A percentile compares a stretch with the other conserved stretches of the same genome.
Evolutionary conservation across 805 yeast genomes (phyloP).

Genomic region (Candida nitratophila): DNA sequence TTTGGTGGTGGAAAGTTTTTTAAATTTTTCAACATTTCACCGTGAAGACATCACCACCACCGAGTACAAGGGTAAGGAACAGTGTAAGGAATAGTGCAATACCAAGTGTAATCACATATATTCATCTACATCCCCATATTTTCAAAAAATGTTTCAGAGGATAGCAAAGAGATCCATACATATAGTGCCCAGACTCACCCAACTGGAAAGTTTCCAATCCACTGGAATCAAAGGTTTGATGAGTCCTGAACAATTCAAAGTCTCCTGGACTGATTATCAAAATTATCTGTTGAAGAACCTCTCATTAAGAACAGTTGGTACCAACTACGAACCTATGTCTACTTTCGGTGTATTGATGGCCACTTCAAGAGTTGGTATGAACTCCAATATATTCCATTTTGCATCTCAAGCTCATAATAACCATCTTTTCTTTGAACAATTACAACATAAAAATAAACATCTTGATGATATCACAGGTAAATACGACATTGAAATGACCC

Average conservation of each 20-base stretch:
- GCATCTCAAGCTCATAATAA: slow-evolving; percentile 92
- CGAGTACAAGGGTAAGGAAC: too few species aligned
- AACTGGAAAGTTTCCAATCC: slow-evolving; percentile 29
- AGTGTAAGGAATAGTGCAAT: too few species aligned
- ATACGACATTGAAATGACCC: slow-evolving; percentile 2
- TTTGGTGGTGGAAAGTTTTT: too few species aligned
- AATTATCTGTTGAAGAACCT: slow-evolving; percentile 51
- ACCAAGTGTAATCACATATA: too few species aligned
- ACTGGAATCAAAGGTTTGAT: slow-evolving; percentile 61
- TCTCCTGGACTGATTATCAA: slow-evolving; percentile 83
- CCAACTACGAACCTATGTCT: slow-evolving; percentile 66
- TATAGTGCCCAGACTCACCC: slow-evolving; percentile 51
- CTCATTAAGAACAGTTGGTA: slow-evolving; percentile 63
- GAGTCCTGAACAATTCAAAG: slow-evolving; percentile 56
- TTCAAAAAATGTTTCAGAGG: not conserved
- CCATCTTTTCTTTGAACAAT: slow-evolving; percentile 76
- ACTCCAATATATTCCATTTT: slow-evolving; percentile 68
- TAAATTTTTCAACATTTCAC: too few species aligned
- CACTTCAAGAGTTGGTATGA: slow-evolving; percentile 59
- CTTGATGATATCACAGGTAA: slow-evolving; percentile 8
- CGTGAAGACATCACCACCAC: too few species aligned
- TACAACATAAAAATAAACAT: slow-evolving; percentile 22
- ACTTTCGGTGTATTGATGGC: slow-evolving; percentile 66
- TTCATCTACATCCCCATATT: too few species aligned
- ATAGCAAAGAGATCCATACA: slow-evolving; percentile 39